These are phyloP conservation scores for Fusarium sp. DNA, from an alignment of 2,329 filamentous ascomycete species.

Conservation along the genomic window DNA sequence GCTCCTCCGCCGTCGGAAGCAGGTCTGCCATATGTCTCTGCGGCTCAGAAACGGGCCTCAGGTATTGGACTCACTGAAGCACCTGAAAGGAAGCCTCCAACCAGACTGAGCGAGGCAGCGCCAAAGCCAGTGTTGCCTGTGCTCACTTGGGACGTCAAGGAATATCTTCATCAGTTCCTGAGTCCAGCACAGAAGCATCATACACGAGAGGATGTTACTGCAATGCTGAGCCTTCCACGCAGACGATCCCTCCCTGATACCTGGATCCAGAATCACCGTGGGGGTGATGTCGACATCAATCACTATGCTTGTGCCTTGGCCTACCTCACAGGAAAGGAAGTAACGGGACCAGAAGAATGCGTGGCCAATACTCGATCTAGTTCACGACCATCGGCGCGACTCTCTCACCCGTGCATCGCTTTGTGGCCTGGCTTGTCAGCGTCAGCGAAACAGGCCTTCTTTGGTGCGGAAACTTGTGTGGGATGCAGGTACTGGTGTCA, in stretches of 20 bases:
- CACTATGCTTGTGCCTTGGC: slow-evolving; percentile 46
- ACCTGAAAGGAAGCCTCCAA: slow-evolving; percentile 4
- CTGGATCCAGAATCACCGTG: slow-evolving; percentile 42
- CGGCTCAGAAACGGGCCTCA: slow-evolving; percentile 11
- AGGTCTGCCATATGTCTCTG: slow-evolving; percentile 12
- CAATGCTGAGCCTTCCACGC: slow-evolving; percentile 37
- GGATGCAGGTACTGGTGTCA: slow-evolving; percentile 46
- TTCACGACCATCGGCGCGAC: slow-evolving; percentile 20
- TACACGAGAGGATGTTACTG: slow-evolving; percentile 38
- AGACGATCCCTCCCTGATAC: slow-evolving; percentile 39
- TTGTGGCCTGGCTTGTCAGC: slow-evolving; percentile 35
- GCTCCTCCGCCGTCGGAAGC: slow-evolving; percentile 36
- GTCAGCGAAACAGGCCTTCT: slow-evolving; percentile 35
- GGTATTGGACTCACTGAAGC: not conserved
- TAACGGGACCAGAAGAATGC: slow-evolving; percentile 36
- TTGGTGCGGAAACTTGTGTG: slow-evolving; percentile 40
- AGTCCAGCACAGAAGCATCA: slow-evolving; percentile 30
- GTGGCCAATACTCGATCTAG: slow-evolving; percentile 9
- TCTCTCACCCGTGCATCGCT: slow-evolving; percentile 44
- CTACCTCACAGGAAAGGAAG: slow-evolving; percentile 44
- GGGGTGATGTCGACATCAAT: slow-evolving; percentile 26
- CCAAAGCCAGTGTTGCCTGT: not conserved
- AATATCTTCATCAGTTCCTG: slow-evolving; percentile 40
- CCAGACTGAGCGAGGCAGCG: not conserved
- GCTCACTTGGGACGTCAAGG: slow-evolving; percentile 11